Evolutionary conservation across 148 eudicot species (phyloP).

Genomic region (Silene conica): DNA sequence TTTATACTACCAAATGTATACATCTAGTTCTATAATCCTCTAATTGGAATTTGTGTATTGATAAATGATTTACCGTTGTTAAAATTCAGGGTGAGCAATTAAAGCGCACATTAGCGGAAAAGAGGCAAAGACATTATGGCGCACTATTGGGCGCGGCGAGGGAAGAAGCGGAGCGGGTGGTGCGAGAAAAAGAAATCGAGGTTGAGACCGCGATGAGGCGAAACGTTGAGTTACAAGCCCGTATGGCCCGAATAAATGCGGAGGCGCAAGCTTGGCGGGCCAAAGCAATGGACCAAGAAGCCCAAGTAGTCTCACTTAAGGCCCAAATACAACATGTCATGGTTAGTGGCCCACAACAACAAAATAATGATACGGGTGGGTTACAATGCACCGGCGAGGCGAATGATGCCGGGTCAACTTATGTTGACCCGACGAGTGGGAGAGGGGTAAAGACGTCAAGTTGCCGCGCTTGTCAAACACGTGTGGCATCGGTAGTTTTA

Average conservation of each 20-base stretch:
- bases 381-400: conserved; percentile 27
- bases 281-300: conserved; percentile 54
- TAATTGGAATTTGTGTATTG: too few species aligned
- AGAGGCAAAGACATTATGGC: conserved; percentile 47
- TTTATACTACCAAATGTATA: too few species aligned
- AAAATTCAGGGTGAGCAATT: conserved; percentile 53
- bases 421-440: conserved; percentile 51
- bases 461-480: conserved; percentile 47
- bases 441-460: conserved; percentile 28
- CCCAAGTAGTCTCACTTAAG: conserved; percentile 46
- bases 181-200: conserved; percentile 57
- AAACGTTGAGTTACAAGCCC: conserved; percentile 52
- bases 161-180: conserved; percentile 30
- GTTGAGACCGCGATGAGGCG: conserved; percentile 40
- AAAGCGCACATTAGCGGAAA: conserved; percentile 62
- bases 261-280: conserved; percentile 64
- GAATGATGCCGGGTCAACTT: conserved; percentile 66
- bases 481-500: conserved; percentile 56
- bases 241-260: conserved; percentile 41
- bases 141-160: conserved; percentile 47
- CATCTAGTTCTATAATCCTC: too few species aligned
- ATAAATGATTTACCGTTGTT: too few species aligned
- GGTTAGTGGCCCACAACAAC: conserved; percentile 8
- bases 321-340: conserved; percentile 54
- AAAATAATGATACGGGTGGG: conserved; percentile 20